A percentile compares a stretch with the other conserved stretches of the same genome.
Evolutionary conservation across 2,329 filamentous ascomycete species (phyloP).

Genomic region (Ophiocordyceps camponoti-leonardi): DNA sequence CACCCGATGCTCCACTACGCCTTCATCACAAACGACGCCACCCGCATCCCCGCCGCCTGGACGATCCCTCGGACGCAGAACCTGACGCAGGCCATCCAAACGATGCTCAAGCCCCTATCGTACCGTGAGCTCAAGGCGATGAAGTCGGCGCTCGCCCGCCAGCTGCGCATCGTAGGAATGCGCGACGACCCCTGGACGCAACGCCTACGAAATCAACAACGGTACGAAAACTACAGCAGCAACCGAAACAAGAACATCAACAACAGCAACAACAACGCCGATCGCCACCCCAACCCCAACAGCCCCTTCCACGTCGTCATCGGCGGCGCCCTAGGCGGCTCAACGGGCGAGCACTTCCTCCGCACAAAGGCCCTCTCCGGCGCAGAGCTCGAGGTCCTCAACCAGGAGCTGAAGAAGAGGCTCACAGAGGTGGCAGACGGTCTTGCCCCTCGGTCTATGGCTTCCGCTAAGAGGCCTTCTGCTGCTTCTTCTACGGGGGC

Average conservation of each 20-base stretch:
- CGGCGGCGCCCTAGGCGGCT: background rate
- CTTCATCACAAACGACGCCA: constrained; percentile 15
- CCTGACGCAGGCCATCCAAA: constrained; percentile 11
- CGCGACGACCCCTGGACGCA: background rate
- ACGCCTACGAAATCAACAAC: background rate
- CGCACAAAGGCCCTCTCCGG: constrained; percentile 1
- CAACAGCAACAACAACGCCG: no score
- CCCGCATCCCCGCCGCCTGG: constrained; percentile 11
- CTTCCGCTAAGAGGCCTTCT: background rate
- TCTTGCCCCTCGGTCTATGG: background rate
- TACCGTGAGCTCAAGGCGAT: constrained; percentile 12
- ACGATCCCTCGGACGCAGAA: constrained; percentile 8
- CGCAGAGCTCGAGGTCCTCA: constrained; percentile 1
- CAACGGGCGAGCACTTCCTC: background rate
- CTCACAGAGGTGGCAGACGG: background rate
- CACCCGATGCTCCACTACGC: constrained; percentile 25
- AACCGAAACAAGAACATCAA: no score
- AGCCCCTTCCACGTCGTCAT: constrained; percentile 3
- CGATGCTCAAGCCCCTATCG: constrained; percentile 12
- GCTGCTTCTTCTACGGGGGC: background rate
- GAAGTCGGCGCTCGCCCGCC: constrained; percentile 6
- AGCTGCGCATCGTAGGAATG: constrained; percentile 2
- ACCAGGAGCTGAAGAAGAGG: constrained; percentile 1
- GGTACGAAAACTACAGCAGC: background rate
- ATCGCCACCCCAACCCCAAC: no score